Evolutionary conservation across 2,329 filamentous ascomycete species (phyloP), one percentile per base, ranked within the genome.

Genomic region (Drechslerella coelobrocha): DNA sequence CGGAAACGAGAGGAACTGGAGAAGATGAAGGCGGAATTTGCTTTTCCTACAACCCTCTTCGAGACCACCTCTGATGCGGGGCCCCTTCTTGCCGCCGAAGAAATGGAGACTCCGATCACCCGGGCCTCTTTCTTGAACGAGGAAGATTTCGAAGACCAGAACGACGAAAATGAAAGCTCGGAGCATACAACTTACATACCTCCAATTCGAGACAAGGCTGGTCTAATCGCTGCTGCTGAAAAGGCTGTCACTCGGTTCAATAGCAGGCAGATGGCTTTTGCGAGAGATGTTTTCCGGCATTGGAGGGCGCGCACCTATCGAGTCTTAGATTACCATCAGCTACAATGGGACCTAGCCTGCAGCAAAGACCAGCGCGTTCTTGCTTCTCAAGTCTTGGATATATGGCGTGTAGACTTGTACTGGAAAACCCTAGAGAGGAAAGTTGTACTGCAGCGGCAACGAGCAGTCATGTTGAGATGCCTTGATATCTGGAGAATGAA

Each of bases 1-100:
- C 53, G 68, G 12, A 59, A 65, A 21, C 54, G 68, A 26, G 54
- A 72, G 23, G 52, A 57, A 27, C 41, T 63, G 24, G 68, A 72
- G 45, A 61, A 55, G 31, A 72, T 65, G 68, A 72, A 72, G 21
- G 68, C 68, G 5, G 68, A 72, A 23, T 72, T 72, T 23, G 68
- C 68, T n/a, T 72, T 72, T 23, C 68, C 68, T 5, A 72, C 61
- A 34, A 54, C 59, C 9, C 41, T 65, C 17, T 65, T 72, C 47
- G 60, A 72, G 37, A 65, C 60, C 10, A 57, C 65, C 27, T 57
- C 57, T 2, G 65, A 62, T 9, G 41, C 26, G 1, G 65, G 59
- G 1, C 39, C 48, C 19, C 17, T 19, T 8, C 65, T n/a, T n/a
- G 55, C 47, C n/a, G 29, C 57, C n/a, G 57, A 62, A 23, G 65